A percentile compares a stretch with the other conserved stretches of the same genome.
Evolutionary conservation across 2,329 filamentous ascomycete species (phyloP).

Genomic region (Fusarium incarnatum): DNA sequence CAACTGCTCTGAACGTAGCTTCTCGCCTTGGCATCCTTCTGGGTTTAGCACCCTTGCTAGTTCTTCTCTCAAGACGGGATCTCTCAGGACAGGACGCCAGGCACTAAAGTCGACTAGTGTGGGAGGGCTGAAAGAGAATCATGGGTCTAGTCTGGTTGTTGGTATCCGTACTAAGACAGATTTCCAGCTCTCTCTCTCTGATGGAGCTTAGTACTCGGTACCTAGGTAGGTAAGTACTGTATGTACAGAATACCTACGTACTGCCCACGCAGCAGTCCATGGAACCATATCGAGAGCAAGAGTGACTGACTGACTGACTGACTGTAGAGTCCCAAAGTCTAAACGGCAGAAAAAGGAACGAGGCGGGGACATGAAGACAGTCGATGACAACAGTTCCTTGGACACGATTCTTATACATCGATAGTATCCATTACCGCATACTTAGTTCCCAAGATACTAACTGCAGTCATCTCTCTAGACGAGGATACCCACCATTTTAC

Average conservation of each 20-base stretch:
- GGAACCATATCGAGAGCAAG: background rate
- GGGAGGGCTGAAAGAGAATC: conserved; percentile 54
- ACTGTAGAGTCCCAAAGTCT: background rate
- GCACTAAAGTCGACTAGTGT: conserved; percentile 50
- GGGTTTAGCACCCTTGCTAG: conserved; percentile 23
- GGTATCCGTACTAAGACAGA: conserved; percentile 19
- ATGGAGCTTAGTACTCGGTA: conserved; percentile 9
- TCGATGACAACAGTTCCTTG: background rate
- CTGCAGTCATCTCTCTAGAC: conserved; percentile 11
- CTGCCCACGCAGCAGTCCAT: background rate
- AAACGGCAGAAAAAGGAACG: background rate
- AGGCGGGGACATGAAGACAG: background rate
- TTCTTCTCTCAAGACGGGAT: conserved; percentile 47
- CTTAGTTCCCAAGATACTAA: background rate
- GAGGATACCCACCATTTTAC: conserved; percentile 30
- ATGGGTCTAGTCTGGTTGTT: conserved; percentile 39
- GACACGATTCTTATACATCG: background rate
- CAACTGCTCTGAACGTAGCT: conserved; percentile 34
- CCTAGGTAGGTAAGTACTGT: conserved; percentile 7
- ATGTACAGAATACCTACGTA: background rate
- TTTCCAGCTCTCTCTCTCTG: conserved; percentile 17
- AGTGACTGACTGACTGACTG: background rate
- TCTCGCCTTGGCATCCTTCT: conserved; percentile 36
- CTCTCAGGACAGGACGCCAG: conserved; percentile 43
- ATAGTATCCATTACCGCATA: conserved; percentile 16